Evolutionary conservation across 176 grass and related monocot genomes (phyloP).

Genomic region (Triticum timopheevii): DNA sequence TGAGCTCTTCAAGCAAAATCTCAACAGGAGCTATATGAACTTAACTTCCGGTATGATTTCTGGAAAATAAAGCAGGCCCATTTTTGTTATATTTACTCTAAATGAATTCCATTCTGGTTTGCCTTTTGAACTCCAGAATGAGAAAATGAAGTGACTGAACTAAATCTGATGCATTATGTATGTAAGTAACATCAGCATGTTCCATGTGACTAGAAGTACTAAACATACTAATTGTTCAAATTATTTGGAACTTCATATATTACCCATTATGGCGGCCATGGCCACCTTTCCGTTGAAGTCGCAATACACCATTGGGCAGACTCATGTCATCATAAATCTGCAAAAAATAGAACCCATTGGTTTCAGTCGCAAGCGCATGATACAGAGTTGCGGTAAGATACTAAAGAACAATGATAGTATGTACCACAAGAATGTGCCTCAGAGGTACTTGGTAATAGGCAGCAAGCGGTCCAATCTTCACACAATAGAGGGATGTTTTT

Average conservation of each 20-base stretch:
- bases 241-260: slow-evolving; percentile 19
- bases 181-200: slow-evolving; percentile 4
- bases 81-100: slow-evolving; percentile 8
- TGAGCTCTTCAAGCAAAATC: not conserved
- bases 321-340: slow-evolving; percentile 97
- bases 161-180: not conserved
- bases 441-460: slow-evolving; percentile 95
- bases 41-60: not conserved
- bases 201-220: not conserved
- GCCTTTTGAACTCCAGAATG: not conserved
- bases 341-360: not conserved
- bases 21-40: slow-evolving; percentile 11
- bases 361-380: slow-evolving; percentile 4
- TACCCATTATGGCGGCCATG: slow-evolving; percentile 98
- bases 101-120: not conserved
- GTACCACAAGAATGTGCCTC: slow-evolving; percentile 80
- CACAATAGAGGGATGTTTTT: slow-evolving; percentile 11
- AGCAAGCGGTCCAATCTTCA: slow-evolving; percentile 74
- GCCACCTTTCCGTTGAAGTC: slow-evolving; percentile 83
- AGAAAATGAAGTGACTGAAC: slow-evolving; percentile 11
- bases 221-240: slow-evolving; percentile 17
- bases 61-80: slow-evolving; percentile 17
- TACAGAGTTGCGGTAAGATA: slow-evolving; percentile 9
- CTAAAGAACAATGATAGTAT: slow-evolving; percentile 34
- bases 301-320: slow-evolving; percentile 83